These are phyloP conservation scores for Sphaerulina musiva DNA, from an alignment of 2,329 filamentous ascomycete genomes.

Conservation along the genomic window DNA sequence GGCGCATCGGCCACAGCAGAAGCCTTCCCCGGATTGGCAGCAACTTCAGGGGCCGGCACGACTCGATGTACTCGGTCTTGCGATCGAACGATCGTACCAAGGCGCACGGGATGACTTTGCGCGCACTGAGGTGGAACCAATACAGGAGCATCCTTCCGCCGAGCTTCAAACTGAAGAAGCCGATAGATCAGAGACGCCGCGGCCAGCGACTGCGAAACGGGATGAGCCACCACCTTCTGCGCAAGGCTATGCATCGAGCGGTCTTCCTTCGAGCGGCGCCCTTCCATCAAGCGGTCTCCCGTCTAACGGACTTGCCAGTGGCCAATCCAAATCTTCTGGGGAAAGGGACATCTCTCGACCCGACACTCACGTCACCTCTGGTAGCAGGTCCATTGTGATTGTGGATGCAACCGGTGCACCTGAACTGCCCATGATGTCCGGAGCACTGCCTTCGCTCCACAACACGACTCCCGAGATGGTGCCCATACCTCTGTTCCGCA, in stretches of 20 bases:
- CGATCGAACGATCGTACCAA: conserved; percentile 27
- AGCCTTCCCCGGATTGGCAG: conserved; percentile 23
- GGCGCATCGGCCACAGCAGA: conserved; percentile 9
- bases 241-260: background rate
- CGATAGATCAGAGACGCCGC: conserved; percentile 7
- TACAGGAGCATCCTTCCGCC: conserved; percentile 4
- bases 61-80: conserved; percentile 62
- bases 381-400: conserved; percentile 88
- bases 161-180: conserved; percentile 1
- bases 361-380: conserved; percentile 59
- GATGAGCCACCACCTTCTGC: conserved; percentile 3
- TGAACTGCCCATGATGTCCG: conserved; percentile 21
- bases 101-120: conserved; percentile 17
- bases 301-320: conserved; percentile 3
- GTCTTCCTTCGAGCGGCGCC: background rate
- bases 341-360: conserved; percentile 18
- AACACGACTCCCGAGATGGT: conserved; percentile 26
- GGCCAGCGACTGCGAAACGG: conserved; percentile 15
- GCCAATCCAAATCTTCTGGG: conserved; percentile 12
- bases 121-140: conserved; percentile 6
- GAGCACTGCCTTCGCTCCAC: conserved; percentile 25
- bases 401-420: conserved; percentile 62
- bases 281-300: background rate
- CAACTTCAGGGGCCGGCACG: conserved; percentile 26
- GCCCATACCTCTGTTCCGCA: conserved; percentile 24